phyloP scores from a whole-genome alignment of 768 basidiomycete genomes.

The Hericium rajendrae region DNA sequence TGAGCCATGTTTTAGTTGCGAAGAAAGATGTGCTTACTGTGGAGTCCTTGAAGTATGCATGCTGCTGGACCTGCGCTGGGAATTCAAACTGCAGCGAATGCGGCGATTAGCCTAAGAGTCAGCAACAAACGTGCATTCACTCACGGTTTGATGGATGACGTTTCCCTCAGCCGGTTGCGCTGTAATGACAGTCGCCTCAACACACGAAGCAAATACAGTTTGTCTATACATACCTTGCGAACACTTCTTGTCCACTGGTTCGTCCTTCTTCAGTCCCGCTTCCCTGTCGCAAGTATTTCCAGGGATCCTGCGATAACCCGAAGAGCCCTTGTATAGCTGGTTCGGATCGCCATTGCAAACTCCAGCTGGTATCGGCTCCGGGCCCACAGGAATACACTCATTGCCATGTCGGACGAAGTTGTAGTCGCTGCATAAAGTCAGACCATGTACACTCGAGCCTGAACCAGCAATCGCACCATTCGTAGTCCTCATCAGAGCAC shows the following conservation, averaged over 20 bases:
- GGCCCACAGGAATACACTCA: conserved; percentile 77
- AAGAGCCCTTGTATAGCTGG: conserved; percentile 75
- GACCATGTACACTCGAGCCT: neutral
- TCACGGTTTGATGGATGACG: conserved; percentile 64
- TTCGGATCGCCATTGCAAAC: conserved; percentile 46
- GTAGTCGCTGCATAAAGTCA: conserved; percentile 57
- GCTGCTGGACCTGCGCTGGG: conserved; percentile 52
- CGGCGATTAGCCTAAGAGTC: neutral
- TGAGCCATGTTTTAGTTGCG: neutral
- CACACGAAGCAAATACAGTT: neutral
- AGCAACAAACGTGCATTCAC: conserved; percentile 18
- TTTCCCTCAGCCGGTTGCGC: conserved; percentile 77
- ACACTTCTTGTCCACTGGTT: conserved; percentile 63
- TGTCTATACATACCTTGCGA: conserved; percentile 43
- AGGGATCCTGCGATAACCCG: conserved; percentile 86
- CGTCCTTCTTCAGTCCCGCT: conserved; percentile 58
- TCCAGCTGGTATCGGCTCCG: conserved; percentile 76
- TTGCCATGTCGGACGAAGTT: conserved; percentile 72
- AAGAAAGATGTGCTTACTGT: conserved; percentile 31
- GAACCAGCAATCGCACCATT: conserved; percentile 53
- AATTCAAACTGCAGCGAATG: conserved; percentile 50
- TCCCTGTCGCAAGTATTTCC: conserved; percentile 76
- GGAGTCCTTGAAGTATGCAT: conserved; percentile 79
- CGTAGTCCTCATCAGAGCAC: conserved; percentile 84
- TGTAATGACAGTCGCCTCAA: conserved; percentile 18